phyloP scores from a whole-genome alignment of 768 basidiomycete genomes.

The Kwoniella dendrophila region DNA sequence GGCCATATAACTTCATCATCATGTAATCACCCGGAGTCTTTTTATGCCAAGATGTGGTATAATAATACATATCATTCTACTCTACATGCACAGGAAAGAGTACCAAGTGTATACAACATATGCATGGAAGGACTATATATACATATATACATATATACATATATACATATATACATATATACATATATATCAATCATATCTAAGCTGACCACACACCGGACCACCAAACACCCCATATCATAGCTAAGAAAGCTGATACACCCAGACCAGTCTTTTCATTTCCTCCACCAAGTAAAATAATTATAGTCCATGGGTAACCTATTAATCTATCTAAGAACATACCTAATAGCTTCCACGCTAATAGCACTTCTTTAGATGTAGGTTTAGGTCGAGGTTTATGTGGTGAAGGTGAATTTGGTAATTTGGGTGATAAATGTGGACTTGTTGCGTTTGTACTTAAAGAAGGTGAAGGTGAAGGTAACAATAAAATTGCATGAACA shows the following conservation, averaged over 20 bases:
- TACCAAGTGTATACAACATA: too few relatives aligned
- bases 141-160: background rate
- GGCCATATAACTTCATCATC: background rate
- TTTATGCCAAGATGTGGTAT: too few relatives aligned
- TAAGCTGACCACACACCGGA: slow-evolving; percentile 29
- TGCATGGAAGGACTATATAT: too few relatives aligned
- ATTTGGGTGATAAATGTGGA: slow-evolving; percentile 56
- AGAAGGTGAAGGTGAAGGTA: slow-evolving; percentile 57
- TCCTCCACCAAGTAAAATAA: slow-evolving; percentile 76
- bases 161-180: background rate
- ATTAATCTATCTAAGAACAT: slow-evolving; percentile 70
- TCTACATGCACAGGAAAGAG: too few relatives aligned
- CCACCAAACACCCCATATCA: slow-evolving; percentile 51
- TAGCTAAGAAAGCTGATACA: slow-evolving; percentile 39
- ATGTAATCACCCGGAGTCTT: too few relatives aligned
- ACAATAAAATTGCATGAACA: slow-evolving; percentile 70
- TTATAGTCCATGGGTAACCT: slow-evolving; percentile 76
- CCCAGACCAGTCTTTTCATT: slow-evolving; percentile 56
- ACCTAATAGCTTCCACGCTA: slow-evolving; percentile 62
- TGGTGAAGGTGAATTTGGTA: slow-evolving; percentile 54
- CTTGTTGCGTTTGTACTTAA: slow-evolving; percentile 40
- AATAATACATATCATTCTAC: too few relatives aligned
- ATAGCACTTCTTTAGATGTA: slow-evolving; percentile 33
- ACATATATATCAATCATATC: background rate
- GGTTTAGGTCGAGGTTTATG: slow-evolving; percentile 31